These are phyloP conservation scores for Colletotrichum spaethianum DNA, from an alignment of 2,329 filamentous ascomycete species.

Conservation along the genomic window DNA sequence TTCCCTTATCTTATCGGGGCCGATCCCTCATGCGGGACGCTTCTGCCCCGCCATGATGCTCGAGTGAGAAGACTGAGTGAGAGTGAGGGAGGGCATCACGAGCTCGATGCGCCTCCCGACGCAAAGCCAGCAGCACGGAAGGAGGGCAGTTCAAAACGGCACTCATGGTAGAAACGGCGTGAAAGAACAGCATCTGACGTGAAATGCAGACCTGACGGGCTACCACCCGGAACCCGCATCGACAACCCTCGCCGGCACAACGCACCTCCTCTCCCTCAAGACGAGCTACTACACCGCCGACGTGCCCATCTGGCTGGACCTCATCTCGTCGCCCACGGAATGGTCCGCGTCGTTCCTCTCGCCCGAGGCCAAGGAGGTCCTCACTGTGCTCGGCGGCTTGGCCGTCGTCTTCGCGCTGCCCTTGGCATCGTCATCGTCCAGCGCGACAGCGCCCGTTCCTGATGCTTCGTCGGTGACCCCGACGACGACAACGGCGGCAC, in stretches of 20 bases:
- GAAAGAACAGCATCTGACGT: neutral
- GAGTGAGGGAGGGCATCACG: neutral
- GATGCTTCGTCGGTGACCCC: neutral
- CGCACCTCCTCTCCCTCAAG: conserved; percentile 68
- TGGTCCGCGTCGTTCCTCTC: conserved; percentile 74
- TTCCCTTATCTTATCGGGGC: conserved; percentile 20
- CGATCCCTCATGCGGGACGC: neutral
- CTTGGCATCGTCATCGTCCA: neutral
- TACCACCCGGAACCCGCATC: conserved; percentile 55
- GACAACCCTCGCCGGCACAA: conserved; percentile 69
- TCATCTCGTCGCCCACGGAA: conserved; percentile 63
- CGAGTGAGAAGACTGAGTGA: neutral
- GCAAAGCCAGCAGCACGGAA: neutral
- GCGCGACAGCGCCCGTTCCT: neutral
- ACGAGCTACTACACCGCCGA: conserved; percentile 74
- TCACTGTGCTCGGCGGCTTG: conserved; percentile 72
- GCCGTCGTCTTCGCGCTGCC: conserved; percentile 67
- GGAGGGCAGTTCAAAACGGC: too few relatives aligned
- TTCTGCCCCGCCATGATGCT: conserved; percentile 7
- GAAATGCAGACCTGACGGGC: conserved; percentile 67
- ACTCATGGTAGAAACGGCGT: too few relatives aligned
- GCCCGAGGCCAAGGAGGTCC: conserved; percentile 73
- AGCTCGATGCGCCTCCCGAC: neutral
- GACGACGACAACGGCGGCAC: neutral
- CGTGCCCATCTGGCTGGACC: conserved; percentile 78